phyloP scores from a whole-genome alignment of 2,329 filamentous ascomycete species.

The Microdochium nivale region DNA sequence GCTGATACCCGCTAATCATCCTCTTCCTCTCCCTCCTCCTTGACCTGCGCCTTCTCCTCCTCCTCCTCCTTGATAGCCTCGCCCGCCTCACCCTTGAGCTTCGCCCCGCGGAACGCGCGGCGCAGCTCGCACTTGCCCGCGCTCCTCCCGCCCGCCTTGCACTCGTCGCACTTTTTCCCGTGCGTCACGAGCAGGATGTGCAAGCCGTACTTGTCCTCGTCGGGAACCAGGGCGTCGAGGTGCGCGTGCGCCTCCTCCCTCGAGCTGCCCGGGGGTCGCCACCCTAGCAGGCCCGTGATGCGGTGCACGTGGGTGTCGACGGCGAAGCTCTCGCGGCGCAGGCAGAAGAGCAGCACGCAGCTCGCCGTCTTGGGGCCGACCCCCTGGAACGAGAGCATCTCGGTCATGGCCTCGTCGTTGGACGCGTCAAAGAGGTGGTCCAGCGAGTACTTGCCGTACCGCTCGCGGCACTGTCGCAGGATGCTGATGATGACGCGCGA shows the following conservation, averaged over 20 bases:
- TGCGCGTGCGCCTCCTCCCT: conserved; percentile 40
- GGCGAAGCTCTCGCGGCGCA: conserved; percentile 37
- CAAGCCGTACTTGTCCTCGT: conserved; percentile 39
- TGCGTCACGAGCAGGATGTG: conserved; percentile 41
- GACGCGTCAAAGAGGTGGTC: conserved; percentile 35
- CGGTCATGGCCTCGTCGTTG: conserved; percentile 38
- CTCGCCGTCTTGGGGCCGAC: conserved; percentile 47
- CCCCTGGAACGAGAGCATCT: conserved; percentile 39
- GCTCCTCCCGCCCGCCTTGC: conserved; percentile 32
- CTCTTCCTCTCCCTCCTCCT: conserved; percentile 2
- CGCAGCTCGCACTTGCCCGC: conserved; percentile 29
- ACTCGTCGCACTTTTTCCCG: conserved; percentile 35
- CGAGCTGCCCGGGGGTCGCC: conserved; percentile 30
- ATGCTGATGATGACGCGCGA: conserved; percentile 64
- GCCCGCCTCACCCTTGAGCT: conserved; percentile 10
- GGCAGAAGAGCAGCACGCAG: conserved; percentile 43
- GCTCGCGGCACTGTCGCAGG: conserved; percentile 50
- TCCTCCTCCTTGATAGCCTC: conserved; percentile 1
- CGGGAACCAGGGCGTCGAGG: conserved; percentile 36
- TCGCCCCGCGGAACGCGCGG: conserved; percentile 24
- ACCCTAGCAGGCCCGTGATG: conserved; percentile 38
- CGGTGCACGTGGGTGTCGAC: conserved; percentile 46
- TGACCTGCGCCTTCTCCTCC: conserved; percentile 4
- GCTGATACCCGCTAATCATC: neutral
- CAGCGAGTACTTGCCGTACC: conserved; percentile 33